Evolutionary conservation across 2,329 filamentous ascomycete species (phyloP).

Genomic region (Paecilomyces dactylethromorphus): DNA sequence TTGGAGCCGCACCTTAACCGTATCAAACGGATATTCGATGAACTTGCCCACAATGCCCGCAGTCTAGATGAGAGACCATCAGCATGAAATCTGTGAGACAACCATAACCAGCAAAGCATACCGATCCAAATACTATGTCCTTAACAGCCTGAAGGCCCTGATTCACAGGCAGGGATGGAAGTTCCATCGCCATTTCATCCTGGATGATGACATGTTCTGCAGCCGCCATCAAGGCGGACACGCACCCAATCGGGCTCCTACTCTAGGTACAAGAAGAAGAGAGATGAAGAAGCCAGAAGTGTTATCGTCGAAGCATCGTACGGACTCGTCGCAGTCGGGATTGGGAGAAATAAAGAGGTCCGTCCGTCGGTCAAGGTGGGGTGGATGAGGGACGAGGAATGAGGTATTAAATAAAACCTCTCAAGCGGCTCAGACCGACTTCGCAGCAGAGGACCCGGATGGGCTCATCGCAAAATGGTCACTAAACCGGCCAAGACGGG

Average conservation of each 20-base stretch:
- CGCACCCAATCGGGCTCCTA: slow-evolving; percentile 1
- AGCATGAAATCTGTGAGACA: slow-evolving; percentile 1
- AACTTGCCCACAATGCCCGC: slow-evolving; percentile 89
- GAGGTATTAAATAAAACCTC: background rate
- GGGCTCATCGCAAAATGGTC: background rate
- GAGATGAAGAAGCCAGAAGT: slow-evolving; percentile 1
- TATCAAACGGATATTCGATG: slow-evolving; percentile 98
- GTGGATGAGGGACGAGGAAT: background rate
- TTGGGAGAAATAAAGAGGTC: background rate
- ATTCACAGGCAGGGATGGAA: slow-evolving; percentile 32
- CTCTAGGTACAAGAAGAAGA: slow-evolving; percentile 3
- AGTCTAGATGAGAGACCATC: slow-evolving; percentile 40
- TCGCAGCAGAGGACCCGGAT: background rate
- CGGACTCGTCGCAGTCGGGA: background rate
- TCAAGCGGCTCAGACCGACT: background rate
- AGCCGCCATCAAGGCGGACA: slow-evolving; percentile 27
- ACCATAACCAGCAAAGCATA: slow-evolving; percentile 37
- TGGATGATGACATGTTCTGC: slow-evolving; percentile 29
- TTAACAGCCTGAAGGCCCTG: slow-evolving; percentile 66
- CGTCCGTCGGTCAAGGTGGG: background rate
- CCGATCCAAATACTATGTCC: slow-evolving; percentile 82
- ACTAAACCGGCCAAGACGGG: background rate
- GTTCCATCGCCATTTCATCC: slow-evolving; percentile 35
- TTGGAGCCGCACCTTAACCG: slow-evolving; percentile 93
- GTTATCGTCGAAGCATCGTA: slow-evolving; percentile 25